Evolutionary conservation across 768 basidiomycete species (phyloP), one percentile per base, ranked within the genome.

Genomic region (Lentinula boryana): DNA sequence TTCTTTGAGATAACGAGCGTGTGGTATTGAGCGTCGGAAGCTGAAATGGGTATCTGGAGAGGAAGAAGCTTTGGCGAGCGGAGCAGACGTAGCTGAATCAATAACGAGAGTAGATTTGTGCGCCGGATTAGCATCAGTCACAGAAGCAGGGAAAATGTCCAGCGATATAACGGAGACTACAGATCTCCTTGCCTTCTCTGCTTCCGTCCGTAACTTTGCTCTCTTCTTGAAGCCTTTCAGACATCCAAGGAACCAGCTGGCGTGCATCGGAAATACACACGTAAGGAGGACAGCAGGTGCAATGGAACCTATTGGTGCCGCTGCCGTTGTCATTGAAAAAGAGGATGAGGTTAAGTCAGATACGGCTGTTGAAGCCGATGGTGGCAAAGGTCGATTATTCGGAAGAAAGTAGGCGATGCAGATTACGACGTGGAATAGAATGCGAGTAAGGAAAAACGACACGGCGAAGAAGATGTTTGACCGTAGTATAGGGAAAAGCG

Each of bases 241-340:
- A 58, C 80, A 83, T 10, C 79, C 79, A 2, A 63, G 56, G 70
- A 86, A 85, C 84, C 84, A 86, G 40, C 74, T 65, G 2, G 74
- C 76, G 62, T 86, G 84, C 52, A 86, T 68, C 8, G 80, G 77
- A 38, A 82, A 73, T 31, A 82, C 76, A 51, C 68, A 61, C 6
- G 67, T 63, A 58, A 83, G 71, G 56, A 82, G 62, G 32, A 70
- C 62, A 0, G 72, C 69, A 1, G 84, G 83, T 2, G 76, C 63
- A 43, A 67, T 70, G 1, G 78, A 77, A 12, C 77, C 75, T 0
- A 61, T 65, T 18, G 3, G 75, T 67, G 36, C 67, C 63, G 4
- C 68, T 12, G 5, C 41, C 7, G 27, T 6, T 5, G 32, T 33
- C 16, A 35, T 32, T 35, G 33, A 18, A 48, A 9, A 38, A 13